Evolutionary conservation across 306 rosid genomes (phyloP).

Genomic region (Medicago arabica): DNA sequence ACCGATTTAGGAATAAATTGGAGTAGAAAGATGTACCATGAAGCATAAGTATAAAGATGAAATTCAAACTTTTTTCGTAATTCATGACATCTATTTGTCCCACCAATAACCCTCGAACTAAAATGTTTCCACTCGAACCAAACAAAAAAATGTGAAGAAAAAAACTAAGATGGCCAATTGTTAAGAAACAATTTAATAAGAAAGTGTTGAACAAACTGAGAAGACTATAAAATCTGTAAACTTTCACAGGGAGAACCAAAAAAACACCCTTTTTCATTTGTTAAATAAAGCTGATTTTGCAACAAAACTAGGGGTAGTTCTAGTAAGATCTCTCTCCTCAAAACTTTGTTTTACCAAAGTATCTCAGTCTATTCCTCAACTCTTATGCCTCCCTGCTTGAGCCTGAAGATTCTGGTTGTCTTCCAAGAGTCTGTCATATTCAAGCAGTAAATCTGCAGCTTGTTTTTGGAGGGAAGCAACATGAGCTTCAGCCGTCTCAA

Average conservation of each 20-base stretch:
- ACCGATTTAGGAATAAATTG: neutral
- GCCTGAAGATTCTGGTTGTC: constrained; percentile 85
- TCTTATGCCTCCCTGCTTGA: constrained; percentile 54
- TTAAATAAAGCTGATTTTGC: constrained; percentile 24
- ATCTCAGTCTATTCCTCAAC: constrained; percentile 43
- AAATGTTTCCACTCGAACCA: neutral
- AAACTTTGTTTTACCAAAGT: constrained; percentile 17
- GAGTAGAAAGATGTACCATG: neutral
- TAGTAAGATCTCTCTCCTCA: constrained; percentile 27
- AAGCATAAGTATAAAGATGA: neutral
- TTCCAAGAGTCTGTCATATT: constrained; percentile 79
- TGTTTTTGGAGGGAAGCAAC: constrained; percentile 79
- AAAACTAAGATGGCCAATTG: neutral
- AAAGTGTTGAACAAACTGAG: constrained; percentile 14
- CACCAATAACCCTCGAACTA: neutral
- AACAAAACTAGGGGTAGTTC: constrained; percentile 27
- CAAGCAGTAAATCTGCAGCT: constrained; percentile 82
- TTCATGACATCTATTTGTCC: neutral
- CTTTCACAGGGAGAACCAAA: constrained; percentile 35
- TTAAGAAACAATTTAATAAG: constrained; percentile 23
- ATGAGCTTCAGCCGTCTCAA: constrained; percentile 77
- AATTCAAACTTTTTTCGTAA: neutral
- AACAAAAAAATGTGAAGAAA: neutral
- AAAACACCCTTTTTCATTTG: neutral
- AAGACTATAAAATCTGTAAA: constrained; percentile 28